Percentiles rank a stretch among this genome's conserved stretches.
phyloP scores from a whole-genome alignment of 371 early-diverging fungal genomes.

The Gilbertella persicaria region DNA sequence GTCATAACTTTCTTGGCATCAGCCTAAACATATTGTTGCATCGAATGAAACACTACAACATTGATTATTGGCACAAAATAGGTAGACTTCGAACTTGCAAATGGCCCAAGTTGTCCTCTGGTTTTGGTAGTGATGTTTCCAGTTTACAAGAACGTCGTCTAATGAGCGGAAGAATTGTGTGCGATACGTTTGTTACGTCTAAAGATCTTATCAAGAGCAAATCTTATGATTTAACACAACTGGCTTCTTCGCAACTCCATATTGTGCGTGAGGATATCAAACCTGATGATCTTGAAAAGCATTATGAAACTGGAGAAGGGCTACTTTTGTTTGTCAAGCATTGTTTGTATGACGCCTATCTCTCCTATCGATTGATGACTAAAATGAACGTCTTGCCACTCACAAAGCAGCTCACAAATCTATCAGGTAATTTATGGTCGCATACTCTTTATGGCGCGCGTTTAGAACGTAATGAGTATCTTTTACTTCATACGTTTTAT shows the following conservation, averaged over 20 bases:
- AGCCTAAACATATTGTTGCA: constrained; percentile 90
- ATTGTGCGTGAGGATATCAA: constrained; percentile 78
- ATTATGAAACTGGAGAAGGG: constrained; percentile 56
- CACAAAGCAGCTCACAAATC: constrained; percentile 83
- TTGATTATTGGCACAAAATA: constrained; percentile 44
- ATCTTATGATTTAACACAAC: constrained; percentile 73
- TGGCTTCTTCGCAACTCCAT: constrained; percentile 69
- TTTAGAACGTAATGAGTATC: constrained; percentile 95
- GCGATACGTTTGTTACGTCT: constrained; percentile 87
- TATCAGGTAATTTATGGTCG: constrained; percentile 94
- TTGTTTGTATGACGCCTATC: constrained; percentile 74
- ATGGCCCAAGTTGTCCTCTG: constrained; percentile 75
- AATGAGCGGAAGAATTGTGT: constrained; percentile 84
- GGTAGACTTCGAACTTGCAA: constrained; percentile 16
- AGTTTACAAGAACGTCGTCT: constrained; percentile 56
- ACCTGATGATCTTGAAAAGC: constrained; percentile 59
- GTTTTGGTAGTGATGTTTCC: constrained; percentile 67
- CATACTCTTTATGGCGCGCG: constrained; percentile 85
- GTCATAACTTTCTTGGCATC: constrained; percentile 95
- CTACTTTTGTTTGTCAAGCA: constrained; percentile 71
- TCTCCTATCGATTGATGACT: constrained; percentile 73
- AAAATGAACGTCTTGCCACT: constrained; percentile 86
- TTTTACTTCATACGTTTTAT: constrained; percentile 96
- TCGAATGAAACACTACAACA: constrained; percentile 84
- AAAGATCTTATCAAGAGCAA: constrained; percentile 83